A percentile compares a stretch with the other conserved stretches of the same genome.
These are phyloP conservation scores for Gossypium australe DNA, from an alignment of 345 rosid species.

Conservation along the genomic window DNA sequence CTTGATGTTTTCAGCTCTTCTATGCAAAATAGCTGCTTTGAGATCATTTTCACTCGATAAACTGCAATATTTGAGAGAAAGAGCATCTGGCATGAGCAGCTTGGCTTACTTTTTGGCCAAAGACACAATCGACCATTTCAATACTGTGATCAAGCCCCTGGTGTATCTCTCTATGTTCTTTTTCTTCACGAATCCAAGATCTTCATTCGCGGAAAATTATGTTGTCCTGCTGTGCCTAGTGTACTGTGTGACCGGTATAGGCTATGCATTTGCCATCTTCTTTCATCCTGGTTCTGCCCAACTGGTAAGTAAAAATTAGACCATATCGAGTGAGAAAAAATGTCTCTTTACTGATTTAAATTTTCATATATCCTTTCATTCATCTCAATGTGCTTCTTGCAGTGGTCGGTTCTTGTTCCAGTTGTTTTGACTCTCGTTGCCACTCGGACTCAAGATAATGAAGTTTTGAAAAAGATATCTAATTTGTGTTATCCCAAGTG, in stretches of 20 bases:
- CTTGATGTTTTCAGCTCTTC: constrained; percentile 59
- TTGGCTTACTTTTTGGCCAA: constrained; percentile 88
- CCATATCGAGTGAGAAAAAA: neutral
- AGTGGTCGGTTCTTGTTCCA: constrained; percentile 97
- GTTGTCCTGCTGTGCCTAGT: constrained; percentile 76
- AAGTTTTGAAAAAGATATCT: constrained; percentile 34
- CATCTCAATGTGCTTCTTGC: constrained; percentile 24
- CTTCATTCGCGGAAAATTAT: constrained; percentile 73
- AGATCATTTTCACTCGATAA: constrained; percentile 86
- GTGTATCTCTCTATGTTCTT: constrained; percentile 91
- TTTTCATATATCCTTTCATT: neutral
- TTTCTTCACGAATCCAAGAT: constrained; percentile 87
- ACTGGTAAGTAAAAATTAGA: constrained; percentile 56
- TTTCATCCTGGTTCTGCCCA: constrained; percentile 80
- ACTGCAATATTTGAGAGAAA: constrained; percentile 93
- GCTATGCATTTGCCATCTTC: constrained; percentile 78
- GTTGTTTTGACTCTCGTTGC: constrained; percentile 93
- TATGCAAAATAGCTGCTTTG: constrained; percentile 86
- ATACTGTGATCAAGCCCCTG: constrained; percentile 72
- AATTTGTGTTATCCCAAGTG: constrained; percentile 79
- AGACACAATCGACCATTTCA: constrained; percentile 82
- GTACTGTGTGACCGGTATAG: constrained; percentile 92
- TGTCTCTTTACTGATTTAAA: neutral
- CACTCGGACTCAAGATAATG: constrained; percentile 38
- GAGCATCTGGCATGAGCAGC: constrained; percentile 91